Conservation (phyloP, 164 flowering plant species). For the Stephania yunnanensis region DNA sequence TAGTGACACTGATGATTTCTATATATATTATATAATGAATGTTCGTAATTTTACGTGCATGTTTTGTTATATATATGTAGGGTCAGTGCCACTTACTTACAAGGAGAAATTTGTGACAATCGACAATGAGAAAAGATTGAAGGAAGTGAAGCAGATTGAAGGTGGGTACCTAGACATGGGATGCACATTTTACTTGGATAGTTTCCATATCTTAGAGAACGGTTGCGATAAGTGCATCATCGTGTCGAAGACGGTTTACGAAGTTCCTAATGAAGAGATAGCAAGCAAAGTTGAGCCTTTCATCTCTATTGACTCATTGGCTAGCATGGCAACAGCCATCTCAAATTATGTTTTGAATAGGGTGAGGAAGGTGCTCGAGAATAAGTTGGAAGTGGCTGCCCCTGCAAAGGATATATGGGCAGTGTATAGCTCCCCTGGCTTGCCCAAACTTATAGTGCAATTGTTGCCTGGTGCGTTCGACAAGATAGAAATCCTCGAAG, state of each 20-base stretch:
- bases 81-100: conserved; percentile 3
- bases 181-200: background rate
- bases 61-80: background rate
- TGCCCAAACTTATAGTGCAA: background rate
- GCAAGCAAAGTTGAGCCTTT: conserved; percentile 4
- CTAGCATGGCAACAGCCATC: conserved; percentile 7
- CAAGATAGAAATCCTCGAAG: background rate
- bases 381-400: conserved; percentile 4
- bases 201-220: conserved; percentile 2
- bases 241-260: background rate
- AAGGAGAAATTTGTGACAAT: conserved; percentile 14
- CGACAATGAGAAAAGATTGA: background rate
- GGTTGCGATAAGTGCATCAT: conserved; percentile 2
- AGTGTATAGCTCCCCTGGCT: background rate
- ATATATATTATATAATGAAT: too few relatives aligned
- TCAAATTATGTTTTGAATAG: conserved; percentile 3
- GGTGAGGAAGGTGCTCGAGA: background rate
- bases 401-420: background rate
- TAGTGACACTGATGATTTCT: too few relatives aligned
- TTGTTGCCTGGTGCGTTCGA: background rate
- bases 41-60: background rate
- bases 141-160: conserved; percentile 8
- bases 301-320: background rate
- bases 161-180: conserved; percentile 13
- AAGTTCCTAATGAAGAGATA: conserved; percentile 4